Evolutionary conservation across 768 basidiomycete genomes (phyloP).

Genomic region (Dentipellis sp.): DNA sequence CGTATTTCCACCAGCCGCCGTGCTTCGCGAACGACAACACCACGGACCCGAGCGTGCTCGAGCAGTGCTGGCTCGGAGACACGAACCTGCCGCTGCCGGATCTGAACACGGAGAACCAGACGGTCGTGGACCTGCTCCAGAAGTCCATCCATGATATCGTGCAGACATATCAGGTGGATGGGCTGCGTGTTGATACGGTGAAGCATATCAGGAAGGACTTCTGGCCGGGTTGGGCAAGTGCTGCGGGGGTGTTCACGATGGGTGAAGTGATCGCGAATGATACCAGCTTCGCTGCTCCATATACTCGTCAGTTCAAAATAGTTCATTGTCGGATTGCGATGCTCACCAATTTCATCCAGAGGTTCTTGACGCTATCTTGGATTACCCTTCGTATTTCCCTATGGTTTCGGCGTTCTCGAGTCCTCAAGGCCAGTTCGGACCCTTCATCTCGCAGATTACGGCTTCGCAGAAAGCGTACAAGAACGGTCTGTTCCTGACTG

Average conservation of each 20-base stretch:
- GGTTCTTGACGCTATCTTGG: slow-evolving; percentile 35
- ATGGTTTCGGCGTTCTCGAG: slow-evolving; percentile 31
- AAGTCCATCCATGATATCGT: slow-evolving; percentile 41
- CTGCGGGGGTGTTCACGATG: slow-evolving; percentile 43
- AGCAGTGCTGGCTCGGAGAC: slow-evolving; percentile 57
- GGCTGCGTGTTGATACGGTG: slow-evolving; percentile 50
- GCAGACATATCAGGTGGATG: slow-evolving; percentile 39
- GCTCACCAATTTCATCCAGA: slow-evolving; percentile 17
- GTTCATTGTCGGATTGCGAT: neutral
- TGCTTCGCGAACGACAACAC: slow-evolving; percentile 33
- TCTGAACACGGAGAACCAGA: slow-evolving; percentile 42
- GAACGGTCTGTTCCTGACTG: slow-evolving; percentile 31
- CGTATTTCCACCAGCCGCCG: slow-evolving; percentile 28
- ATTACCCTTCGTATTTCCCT: slow-evolving; percentile 40
- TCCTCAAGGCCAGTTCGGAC: slow-evolving; percentile 24
- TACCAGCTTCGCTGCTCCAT: slow-evolving; percentile 27
- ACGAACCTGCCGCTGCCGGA: slow-evolving; percentile 43
- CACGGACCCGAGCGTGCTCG: slow-evolving; percentile 32
- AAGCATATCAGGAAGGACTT: slow-evolving; percentile 47
- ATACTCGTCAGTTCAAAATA: slow-evolving; percentile 27
- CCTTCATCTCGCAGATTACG: slow-evolving; percentile 19
- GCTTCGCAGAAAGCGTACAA: slow-evolving; percentile 29
- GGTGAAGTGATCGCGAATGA: slow-evolving; percentile 45
- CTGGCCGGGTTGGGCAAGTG: slow-evolving; percentile 40
- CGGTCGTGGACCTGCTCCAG: slow-evolving; percentile 34